Evolutionary conservation across 257 asterid genomes (phyloP).

Genomic region (Solanum sitiens): DNA sequence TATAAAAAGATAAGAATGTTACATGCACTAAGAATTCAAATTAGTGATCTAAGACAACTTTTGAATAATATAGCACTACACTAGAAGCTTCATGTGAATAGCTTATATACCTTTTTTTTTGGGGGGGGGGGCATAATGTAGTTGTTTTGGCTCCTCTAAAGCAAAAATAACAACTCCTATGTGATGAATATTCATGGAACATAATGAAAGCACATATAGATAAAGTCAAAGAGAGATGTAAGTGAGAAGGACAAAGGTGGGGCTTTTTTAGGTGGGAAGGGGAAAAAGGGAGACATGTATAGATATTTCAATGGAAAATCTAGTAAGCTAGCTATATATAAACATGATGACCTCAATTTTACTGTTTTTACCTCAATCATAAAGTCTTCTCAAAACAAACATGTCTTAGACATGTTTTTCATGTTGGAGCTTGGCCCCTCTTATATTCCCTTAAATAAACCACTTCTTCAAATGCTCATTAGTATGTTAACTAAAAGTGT

Average conservation of each 20-base stretch:
- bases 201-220: conserved; percentile 11
- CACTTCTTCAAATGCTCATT: conserved; percentile 17
- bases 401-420: conserved; percentile 64
- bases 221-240: conserved; percentile 12
- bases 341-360: conserved; percentile 6
- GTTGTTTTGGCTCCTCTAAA: neutral
- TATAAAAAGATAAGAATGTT: neutral
- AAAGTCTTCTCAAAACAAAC: conserved; percentile 19
- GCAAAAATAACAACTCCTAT: neutral
- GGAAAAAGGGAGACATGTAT: neutral
- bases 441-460: conserved; percentile 3
- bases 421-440: conserved; percentile 27
- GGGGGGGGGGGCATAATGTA: neutral
- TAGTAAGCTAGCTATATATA: neutral
- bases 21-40: neutral
- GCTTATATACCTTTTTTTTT: neutral
- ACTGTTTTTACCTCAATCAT: neutral
- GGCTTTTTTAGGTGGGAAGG: neutral
- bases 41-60: neutral
- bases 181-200: conserved; percentile 12
- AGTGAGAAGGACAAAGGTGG: neutral
- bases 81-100: neutral
- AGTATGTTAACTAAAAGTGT: conserved; percentile 32
- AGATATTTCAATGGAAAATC: neutral
- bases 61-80: neutral